Conservation (phyloP, 2,329 filamentous ascomycete species). For the Paracamarosporium sp. region DNA sequence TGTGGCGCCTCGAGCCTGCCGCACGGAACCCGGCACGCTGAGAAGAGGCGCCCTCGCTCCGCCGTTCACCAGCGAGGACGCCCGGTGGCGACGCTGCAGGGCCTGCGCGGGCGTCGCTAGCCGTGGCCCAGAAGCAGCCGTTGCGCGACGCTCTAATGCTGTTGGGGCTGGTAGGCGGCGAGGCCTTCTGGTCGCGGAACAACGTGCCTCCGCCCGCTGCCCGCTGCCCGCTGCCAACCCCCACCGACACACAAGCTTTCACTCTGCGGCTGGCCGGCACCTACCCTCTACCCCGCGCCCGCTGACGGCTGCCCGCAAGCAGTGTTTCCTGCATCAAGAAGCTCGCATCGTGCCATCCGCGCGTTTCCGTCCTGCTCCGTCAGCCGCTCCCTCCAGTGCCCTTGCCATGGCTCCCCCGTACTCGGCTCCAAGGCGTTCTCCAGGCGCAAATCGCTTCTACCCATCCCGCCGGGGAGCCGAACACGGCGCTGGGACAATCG, state of each 20-base stretch:
- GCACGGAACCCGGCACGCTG: background rate
- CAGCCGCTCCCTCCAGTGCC: background rate
- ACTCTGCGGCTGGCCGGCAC: background rate
- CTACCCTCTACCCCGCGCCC: background rate
- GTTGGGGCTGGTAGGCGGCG: background rate
- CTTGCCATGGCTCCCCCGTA: background rate
- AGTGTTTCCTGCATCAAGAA: no score
- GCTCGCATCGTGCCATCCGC: no score
- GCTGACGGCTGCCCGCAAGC: background rate
- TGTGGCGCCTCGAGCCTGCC: background rate
- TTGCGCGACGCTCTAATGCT: no score
- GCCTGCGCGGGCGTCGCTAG: background rate
- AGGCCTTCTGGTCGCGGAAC: background rate
- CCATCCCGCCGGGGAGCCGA: background rate
- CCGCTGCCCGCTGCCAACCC: background rate
- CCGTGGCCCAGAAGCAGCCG: no score
- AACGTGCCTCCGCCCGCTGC: background rate
- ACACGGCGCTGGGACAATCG: background rate
- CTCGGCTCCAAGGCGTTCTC: background rate
- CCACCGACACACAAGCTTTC: no score
- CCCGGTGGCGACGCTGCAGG: background rate
- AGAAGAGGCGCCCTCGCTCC: no score
- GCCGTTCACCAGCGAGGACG: background rate
- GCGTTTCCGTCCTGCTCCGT: no score
- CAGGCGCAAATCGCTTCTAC: no score